A percentile compares a stretch with the other conserved stretches of the same genome.
phyloP scores from a whole-genome alignment of 2,329 filamentous ascomycete species.

The Ploettnerulaceae sp. region DNA sequence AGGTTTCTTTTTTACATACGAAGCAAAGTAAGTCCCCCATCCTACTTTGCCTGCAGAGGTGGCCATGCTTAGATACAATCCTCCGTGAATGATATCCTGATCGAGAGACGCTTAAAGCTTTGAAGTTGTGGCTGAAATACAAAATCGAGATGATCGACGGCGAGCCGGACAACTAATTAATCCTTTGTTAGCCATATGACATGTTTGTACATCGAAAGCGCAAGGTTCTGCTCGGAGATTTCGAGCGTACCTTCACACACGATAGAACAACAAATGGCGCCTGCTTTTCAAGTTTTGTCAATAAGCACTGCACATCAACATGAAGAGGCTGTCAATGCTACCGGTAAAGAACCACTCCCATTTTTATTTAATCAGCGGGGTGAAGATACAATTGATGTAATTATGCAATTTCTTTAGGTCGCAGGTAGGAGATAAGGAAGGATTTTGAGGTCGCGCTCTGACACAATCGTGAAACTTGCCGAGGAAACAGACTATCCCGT shows the following conservation, averaged over 20 bases:
- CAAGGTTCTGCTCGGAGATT: not conserved
- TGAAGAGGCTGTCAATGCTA: not conserved
- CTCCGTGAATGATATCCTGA: not conserved
- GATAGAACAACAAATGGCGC: not conserved
- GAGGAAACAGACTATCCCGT: not conserved
- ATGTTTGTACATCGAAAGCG: not conserved
- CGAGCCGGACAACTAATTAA: not conserved
- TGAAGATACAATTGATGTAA: not conserved
- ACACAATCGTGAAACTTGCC: constrained; percentile 5
- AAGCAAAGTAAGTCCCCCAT: constrained; percentile 11
- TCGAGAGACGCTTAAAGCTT: not conserved
- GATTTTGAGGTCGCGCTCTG: not conserved
- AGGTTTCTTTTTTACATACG: constrained; percentile 14
- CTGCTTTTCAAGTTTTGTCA: not conserved
- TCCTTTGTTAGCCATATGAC: not conserved
- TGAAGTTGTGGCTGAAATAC: not conserved
- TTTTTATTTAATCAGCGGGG: not conserved
- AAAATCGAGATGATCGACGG: not conserved
- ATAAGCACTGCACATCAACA: not conserved
- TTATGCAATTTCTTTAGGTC: not conserved
- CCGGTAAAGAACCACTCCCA: not conserved
- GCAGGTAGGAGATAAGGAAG: not conserved
- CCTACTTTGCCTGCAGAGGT: not conserved
- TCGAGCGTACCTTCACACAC: constrained; percentile 1
- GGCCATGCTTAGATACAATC: not conserved